Percentiles rank a stretch among this genome's conserved stretches.
Evolutionary conservation across 1,284 basidiomycete species (phyloP).

Genomic region (Singerocomus rubriflavus): DNA sequence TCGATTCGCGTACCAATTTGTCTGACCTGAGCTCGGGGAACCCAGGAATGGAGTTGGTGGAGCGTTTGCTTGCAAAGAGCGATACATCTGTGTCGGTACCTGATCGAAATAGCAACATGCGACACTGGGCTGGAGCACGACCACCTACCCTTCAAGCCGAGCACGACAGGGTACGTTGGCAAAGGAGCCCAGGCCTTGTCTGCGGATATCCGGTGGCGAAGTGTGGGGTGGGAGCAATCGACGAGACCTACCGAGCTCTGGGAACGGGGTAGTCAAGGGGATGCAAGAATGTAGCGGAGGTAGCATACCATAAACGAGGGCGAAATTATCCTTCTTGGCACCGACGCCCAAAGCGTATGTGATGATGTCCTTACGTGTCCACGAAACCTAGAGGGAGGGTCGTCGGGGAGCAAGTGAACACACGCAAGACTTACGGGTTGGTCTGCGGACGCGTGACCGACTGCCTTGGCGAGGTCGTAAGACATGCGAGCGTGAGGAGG

Average conservation of each 20-base stretch:
- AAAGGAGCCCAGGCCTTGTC: conserved; percentile 51
- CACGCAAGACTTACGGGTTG: conserved; percentile 17
- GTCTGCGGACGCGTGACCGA: conserved; percentile 20
- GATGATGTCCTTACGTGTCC: conserved; percentile 33
- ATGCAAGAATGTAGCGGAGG: neutral
- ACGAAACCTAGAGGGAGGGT: conserved; percentile 25
- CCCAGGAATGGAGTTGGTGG: conserved; percentile 48
- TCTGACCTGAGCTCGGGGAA: conserved; percentile 66
- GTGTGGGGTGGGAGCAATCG: neutral
- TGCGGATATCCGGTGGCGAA: conserved; percentile 15
- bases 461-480: conserved; percentile 31
- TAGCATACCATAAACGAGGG: conserved; percentile 30
- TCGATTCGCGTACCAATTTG: conserved; percentile 48
- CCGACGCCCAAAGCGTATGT: conserved; percentile 32
- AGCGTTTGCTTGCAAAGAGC: conserved; percentile 55
- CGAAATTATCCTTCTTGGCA: conserved; percentile 31
- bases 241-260: conserved; percentile 32
- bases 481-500: conserved; percentile 10
- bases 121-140: neutral
- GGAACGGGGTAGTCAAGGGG: neutral
- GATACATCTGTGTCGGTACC: conserved; percentile 61
- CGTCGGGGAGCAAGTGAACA: neutral
- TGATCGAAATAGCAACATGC: conserved; percentile 2
- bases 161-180: conserved; percentile 54
- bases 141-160: conserved; percentile 51